A percentile compares a stretch with the other conserved stretches of the same genome.
Conservation (phyloP, 2,329 filamentous ascomycete genomes). For the Ascosphaera apis region DNA sequence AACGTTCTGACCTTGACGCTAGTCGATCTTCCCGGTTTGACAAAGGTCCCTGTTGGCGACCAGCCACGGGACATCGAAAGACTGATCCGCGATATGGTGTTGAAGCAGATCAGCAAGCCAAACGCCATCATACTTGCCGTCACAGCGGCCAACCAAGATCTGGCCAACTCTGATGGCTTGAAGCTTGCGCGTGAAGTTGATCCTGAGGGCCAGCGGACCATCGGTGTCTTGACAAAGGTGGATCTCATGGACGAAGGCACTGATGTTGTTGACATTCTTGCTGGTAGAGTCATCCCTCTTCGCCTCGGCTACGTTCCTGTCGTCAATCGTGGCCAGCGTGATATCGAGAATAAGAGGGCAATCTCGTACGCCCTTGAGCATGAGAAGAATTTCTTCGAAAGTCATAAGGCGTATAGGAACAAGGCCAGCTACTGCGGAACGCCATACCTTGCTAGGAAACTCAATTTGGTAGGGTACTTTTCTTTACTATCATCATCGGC, state of each 20-base stretch:
- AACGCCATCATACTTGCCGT: constrained; percentile 97
- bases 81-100: constrained; percentile 92
- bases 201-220: constrained; percentile 89
- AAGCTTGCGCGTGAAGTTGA: constrained; percentile 94
- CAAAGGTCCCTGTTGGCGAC: constrained; percentile 89
- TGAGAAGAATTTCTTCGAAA: constrained; percentile 94
- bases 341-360: constrained; percentile 95
- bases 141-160: constrained; percentile 87
- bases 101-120: constrained; percentile 96
- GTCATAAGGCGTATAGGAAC: constrained; percentile 95
- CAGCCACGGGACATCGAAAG: constrained; percentile 91
- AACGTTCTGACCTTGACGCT: constrained; percentile 93
- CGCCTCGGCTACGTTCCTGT: constrained; percentile 90
- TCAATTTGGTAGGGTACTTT: constrained; percentile 44
- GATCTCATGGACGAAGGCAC: constrained; percentile 98
- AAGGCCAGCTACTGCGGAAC: constrained; percentile 98
- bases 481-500: not conserved
- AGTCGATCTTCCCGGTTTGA: constrained; percentile 88
- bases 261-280: constrained; percentile 94
- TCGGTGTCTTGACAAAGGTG: constrained; percentile 95
- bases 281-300: constrained; percentile 87
- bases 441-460: constrained; percentile 83
- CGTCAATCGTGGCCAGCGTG: constrained; percentile 89
- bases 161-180: constrained; percentile 94
- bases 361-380: constrained; percentile 79